Base-by-base conservation (phyloP, 108 stramenopile genomes). In the Aurantiochytrium sp. region DNA sequence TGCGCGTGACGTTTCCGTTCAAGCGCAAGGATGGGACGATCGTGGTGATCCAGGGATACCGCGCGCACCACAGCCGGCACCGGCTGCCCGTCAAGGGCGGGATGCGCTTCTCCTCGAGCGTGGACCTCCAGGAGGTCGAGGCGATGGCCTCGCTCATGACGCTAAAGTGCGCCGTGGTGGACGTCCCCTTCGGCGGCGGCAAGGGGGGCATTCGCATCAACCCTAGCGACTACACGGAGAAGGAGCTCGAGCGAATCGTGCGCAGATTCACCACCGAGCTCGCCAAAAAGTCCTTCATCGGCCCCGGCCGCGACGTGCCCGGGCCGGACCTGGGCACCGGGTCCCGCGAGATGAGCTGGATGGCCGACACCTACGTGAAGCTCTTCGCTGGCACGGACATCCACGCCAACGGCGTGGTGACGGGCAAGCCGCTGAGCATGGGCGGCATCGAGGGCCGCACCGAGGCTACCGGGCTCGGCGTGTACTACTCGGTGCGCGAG, bases 121-220 rank as follows among this genome's bases (percentile, higher is more conserved):
- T 88, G 24, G 88, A 88, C 55, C 37, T 88, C n/a, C 73, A 81
- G 30, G 88, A 88, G 59, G 48, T 88, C 17, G 88, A 88, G 81
- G 88, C 88, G 52, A 52, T 88, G 41, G 88, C 88, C 32, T 27
- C 88, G 21, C 88, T 88, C 37, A 88, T 88, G 88, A 88, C 88
- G 50, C 68, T 87, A 37, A 88, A 88, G 52, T 88, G 88, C 48
- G 55, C 88, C 54, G 88, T 88, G 5, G 68, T 85, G 73, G 88
- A 88, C 59, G 88, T 88, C 30, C 88, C 88, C 12, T 88, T 52
- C 34, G 88, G 88, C 21, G 88, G 88, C 24, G 88, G 86, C 88
- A 88, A 88, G 31, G 88, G 88, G 8, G 88, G 88, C 17, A 53
- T 88, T 17, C 19, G 86, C n/a, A 53, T 88, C n/a, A 41, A 88